phyloP scores from a whole-genome alignment of 345 rosid genomes.

The Corchorus capsularis region DNA sequence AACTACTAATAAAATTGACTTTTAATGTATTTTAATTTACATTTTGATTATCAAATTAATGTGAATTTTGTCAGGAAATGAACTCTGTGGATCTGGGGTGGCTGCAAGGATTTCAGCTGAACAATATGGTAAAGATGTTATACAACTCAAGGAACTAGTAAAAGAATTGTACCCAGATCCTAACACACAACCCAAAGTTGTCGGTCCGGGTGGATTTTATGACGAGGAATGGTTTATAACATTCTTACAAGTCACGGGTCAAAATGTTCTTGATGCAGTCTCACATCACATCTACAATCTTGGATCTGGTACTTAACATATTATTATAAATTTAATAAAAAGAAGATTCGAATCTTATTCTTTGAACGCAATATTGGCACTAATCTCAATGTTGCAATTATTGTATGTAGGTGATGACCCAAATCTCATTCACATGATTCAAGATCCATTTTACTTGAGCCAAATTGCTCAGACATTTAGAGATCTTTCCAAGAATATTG shows the following conservation, averaged over 20 bases:
- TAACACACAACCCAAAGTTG: constrained; percentile 36
- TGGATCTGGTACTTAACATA: constrained; percentile 42
- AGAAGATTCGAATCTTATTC: too few species aligned
- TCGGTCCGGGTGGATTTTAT: constrained; percentile 62
- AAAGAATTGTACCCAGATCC: constrained; percentile 37
- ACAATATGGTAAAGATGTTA: constrained; percentile 46
- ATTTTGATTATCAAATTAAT: neutral
- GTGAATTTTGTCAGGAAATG: constrained; percentile 43
- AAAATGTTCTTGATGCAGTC: constrained; percentile 50
- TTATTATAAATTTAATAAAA: too few species aligned
- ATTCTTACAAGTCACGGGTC: constrained; percentile 43
- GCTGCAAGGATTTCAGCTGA: constrained; percentile 39
- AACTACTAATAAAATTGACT: neutral
- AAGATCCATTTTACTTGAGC: constrained; percentile 51
- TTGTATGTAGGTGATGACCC: constrained; percentile 43
- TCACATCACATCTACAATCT: constrained; percentile 72
- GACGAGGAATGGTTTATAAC: constrained; percentile 54
- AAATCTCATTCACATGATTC: constrained; percentile 44
- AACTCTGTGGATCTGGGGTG: constrained; percentile 53
- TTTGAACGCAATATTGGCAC: neutral
- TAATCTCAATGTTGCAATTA: neutral
- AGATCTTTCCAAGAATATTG: constrained; percentile 28
- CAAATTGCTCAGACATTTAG: constrained; percentile 47
- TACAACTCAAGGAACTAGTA: constrained; percentile 29
- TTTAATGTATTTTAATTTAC: neutral